Percentiles rank a stretch among this genome's conserved stretches.
Conservation (phyloP, 2,329 filamentous ascomycete genomes). For the Teratosphaeria pseudoeucalypti region DNA sequence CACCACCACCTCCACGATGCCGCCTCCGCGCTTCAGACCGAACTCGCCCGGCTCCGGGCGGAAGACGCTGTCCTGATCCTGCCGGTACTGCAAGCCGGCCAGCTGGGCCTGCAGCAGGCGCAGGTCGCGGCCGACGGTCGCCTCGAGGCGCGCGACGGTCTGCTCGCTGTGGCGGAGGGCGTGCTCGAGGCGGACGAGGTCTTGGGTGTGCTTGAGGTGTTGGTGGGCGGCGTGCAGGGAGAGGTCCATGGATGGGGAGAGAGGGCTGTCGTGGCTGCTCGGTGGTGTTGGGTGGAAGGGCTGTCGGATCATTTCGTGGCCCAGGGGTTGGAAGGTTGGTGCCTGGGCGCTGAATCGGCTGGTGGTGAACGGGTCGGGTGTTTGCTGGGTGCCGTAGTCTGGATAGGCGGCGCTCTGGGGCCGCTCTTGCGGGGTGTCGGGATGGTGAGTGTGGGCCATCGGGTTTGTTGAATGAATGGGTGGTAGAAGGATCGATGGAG, state of each 20-base stretch:
- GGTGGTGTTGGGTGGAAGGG: background rate
- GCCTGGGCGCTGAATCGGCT: background rate
- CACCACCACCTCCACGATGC: background rate
- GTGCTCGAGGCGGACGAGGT: background rate
- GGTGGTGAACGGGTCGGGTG: background rate
- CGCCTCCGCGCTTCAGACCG: background rate
- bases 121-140: background rate
- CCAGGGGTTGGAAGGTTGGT: background rate
- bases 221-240: background rate
- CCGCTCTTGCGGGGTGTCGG: no score
- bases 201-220: background rate
- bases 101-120: background rate
- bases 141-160: background rate
- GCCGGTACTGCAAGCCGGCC: background rate
- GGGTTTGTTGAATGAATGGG: background rate
- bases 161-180: background rate
- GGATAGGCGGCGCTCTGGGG: no score
- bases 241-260: background rate
- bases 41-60: background rate
- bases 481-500: background rate
- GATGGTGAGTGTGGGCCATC: background rate
- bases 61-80: background rate
- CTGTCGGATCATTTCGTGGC: background rate
- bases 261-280: background rate
- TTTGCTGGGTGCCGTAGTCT: background rate